A percentile compares a stretch with the other conserved stretches of the same genome.
Conservation (phyloP, 208 protist species). For the Angomonas deanei region DNA sequence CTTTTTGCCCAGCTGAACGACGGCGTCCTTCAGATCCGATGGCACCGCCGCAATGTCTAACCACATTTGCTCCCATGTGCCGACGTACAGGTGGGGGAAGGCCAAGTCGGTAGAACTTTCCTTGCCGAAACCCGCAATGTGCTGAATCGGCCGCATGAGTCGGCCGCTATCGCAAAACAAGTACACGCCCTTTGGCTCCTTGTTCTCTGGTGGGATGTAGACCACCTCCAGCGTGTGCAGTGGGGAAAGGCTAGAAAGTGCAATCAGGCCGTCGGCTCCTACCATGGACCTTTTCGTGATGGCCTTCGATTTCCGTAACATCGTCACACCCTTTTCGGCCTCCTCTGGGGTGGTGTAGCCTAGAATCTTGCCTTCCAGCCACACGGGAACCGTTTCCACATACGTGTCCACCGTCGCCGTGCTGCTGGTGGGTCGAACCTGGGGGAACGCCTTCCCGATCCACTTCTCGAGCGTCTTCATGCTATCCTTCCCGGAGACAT, state of each 20-base stretch:
- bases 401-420: conserved; percentile 36
- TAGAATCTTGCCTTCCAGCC: conserved; percentile 89
- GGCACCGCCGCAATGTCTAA: conserved; percentile 94
- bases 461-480: conserved; percentile 29
- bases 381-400: conserved; percentile 77
- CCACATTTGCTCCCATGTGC: conserved; percentile 98
- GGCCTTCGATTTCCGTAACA: conserved; percentile 47
- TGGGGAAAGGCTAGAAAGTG: conserved; percentile 36
- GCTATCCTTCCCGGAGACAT: background rate
- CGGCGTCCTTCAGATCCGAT: conserved; percentile 82
- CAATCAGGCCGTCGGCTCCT: conserved; percentile 56
- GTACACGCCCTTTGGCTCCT: conserved; percentile 79
- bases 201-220: conserved; percentile 57
- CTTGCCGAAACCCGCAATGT: conserved; percentile 47
- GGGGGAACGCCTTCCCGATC: conserved; percentile 35
- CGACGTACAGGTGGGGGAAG: conserved; percentile 89
- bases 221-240: conserved; percentile 79
- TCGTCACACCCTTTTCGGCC: conserved; percentile 28
- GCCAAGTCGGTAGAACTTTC: conserved; percentile 19
- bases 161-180: conserved; percentile 91
- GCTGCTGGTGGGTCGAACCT: conserved; percentile 19
- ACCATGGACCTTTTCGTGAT: conserved; percentile 36
- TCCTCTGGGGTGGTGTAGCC: conserved; percentile 72
- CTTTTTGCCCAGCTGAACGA: conserved; percentile 59
- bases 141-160: conserved; percentile 95